Base-by-base conservation (phyloP, 2,329 filamentous ascomycete genomes). In the Cladobotryum protrusum region DNA sequence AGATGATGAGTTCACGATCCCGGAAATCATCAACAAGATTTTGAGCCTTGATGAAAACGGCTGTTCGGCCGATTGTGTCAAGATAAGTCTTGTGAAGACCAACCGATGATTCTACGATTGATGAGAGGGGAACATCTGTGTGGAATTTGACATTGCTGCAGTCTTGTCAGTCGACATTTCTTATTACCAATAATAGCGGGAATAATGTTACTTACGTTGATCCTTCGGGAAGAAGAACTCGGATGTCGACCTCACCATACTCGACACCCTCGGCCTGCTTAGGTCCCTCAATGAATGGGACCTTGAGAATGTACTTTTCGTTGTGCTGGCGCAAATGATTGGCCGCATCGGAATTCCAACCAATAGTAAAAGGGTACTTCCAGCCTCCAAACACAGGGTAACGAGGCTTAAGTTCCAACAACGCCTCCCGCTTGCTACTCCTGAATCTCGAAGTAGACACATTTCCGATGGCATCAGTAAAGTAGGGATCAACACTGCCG, bases 371-470 rank as follows among this genome's bases (percentile, higher is more conserved):
- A 57, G 88, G 93, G 71, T 96, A 97, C 70, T 95, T 96, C 93
- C 93, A 99, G 53, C 89, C 90, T 53, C 93, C 93, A 62, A 96
- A 99, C 19, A 99, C 69, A n/a, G 93, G 93, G 69, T 95, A 99
- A 47, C 93, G 83, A 17, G 93, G 93, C 76, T 91, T 93, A 55
- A 96, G 77, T 69, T 96, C 91, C 24, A 99, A 79, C 39, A 86
- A 73, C n/a, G 88, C 86, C 68, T 92, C 87, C 18, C 86, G 83
- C 65, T 78, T 81, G 65, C 82, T 87, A 58, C 77, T 82, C 54
- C 91, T 81, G 78, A 95, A 99, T 55, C 81, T 81, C 49, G 90
- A 96, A 1, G 93, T 99, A 24, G 91, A 95, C 29, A 99, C 90
- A 64, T 99, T 99, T 58, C 93, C 93, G 63, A 99, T 95, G 60